A percentile compares a stretch with the other conserved stretches of the same genome.
These are phyloP conservation scores for Phytomonas francai DNA, from an alignment of 208 protist genomes.

Conservation along the genomic window DNA sequence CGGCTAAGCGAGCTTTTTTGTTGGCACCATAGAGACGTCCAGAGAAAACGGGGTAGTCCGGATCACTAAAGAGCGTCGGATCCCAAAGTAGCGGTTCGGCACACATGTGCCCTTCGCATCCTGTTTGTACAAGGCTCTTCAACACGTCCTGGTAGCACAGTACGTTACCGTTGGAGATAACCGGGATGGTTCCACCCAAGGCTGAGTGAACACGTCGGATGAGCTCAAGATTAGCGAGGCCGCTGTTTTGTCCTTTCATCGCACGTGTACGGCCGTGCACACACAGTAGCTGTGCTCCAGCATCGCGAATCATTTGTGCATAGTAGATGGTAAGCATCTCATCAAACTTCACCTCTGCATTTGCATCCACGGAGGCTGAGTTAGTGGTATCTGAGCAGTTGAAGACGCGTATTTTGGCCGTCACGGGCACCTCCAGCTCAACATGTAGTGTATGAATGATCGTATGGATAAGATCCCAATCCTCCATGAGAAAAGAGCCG, in stretches of 20 bases:
- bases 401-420: constrained; percentile 90
- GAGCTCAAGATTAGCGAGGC: constrained; percentile 60
- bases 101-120: constrained; percentile 83
- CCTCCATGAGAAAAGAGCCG: constrained; percentile 89
- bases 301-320: constrained; percentile 79
- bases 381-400: constrained; percentile 15
- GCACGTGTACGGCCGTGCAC: constrained; percentile 86
- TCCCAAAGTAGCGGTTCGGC: constrained; percentile 86
- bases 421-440: constrained; percentile 87
- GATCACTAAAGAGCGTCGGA: constrained; percentile 58
- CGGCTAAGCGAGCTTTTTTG: constrained; percentile 39
- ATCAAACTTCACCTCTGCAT: constrained; percentile 26
- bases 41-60: constrained; percentile 23
- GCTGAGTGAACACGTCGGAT: constrained; percentile 49
- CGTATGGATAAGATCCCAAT: constrained; percentile 75
- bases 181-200: constrained; percentile 25
- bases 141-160: constrained; percentile 55
- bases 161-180: constrained; percentile 90
- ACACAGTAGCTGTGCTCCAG: constrained; percentile 72
- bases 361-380: background rate
- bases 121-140: constrained; percentile 29
- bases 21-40: constrained; percentile 18
- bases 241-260: constrained; percentile 71
- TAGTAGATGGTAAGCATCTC: constrained; percentile 77
- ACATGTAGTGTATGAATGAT: constrained; percentile 75